Evolutionary conservation across 345 rosid genomes (phyloP).

Genomic region (Balakata baccata): DNA sequence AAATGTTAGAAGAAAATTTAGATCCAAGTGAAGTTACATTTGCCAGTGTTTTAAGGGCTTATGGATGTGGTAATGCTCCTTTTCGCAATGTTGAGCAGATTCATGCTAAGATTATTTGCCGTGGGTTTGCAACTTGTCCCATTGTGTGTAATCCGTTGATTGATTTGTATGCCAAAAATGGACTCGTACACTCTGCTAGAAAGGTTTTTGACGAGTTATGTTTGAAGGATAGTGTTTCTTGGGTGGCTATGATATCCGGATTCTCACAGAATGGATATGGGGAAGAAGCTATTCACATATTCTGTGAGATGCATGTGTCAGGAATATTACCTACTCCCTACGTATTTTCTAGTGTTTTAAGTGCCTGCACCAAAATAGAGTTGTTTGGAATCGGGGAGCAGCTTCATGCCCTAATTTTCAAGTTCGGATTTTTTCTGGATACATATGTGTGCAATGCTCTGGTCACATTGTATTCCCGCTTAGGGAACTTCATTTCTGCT

Average conservation of each 20-base stretch:
- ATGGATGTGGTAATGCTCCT: constrained; percentile 31
- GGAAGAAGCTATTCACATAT: constrained; percentile 54
- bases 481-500: constrained; percentile 52
- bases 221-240: constrained; percentile 64
- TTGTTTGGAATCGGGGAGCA: constrained; percentile 59
- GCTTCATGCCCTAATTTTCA: constrained; percentile 64
- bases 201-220: constrained; percentile 54
- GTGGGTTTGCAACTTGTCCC: constrained; percentile 48
- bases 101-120: constrained; percentile 59
- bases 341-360: constrained; percentile 71
- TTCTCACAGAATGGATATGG: constrained; percentile 60
- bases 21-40: constrained; percentile 47
- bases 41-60: constrained; percentile 45
- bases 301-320: constrained; percentile 51
- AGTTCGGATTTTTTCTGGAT: constrained; percentile 67
- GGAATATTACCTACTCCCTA: constrained; percentile 67
- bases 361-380: constrained; percentile 66
- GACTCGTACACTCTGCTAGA: constrained; percentile 45
- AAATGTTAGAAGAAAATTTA: constrained; percentile 45
- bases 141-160: constrained; percentile 63
- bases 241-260: constrained; percentile 83
- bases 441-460: constrained; percentile 81
- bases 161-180: constrained; percentile 61
- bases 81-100: constrained; percentile 47
- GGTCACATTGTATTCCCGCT: constrained; percentile 65